Base-by-base conservation (phyloP, 2,329 filamentous ascomycete genomes). In the Alternaria brassicicola region DNA sequence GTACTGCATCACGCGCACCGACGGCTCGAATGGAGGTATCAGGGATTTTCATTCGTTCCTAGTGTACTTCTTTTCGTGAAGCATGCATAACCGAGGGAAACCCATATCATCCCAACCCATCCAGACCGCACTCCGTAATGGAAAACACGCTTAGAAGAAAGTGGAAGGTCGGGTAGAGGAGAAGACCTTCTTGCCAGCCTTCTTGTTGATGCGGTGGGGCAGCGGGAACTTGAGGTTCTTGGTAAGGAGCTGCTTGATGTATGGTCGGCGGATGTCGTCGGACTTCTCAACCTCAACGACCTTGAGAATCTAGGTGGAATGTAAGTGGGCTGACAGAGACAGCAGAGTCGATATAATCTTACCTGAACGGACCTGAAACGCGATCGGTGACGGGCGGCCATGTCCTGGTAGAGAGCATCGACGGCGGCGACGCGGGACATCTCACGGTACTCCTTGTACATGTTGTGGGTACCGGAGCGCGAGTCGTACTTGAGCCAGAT, bases 381-480 rank as follows among this genome's bases (percentile, higher is more conserved):
- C 79, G 95, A 90, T 81, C 92, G 93, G 89, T 99, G 95, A 82
- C 95, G 92, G 82, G 96, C 94, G 75, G 95, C 93, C 95, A 99
- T 98, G 86, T 99, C 95, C 84, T 95, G 91, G 90, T 99, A 99
- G 80, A 99, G 89, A 74, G 94, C 85, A 85, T 98, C 91, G 78
- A 98, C 94, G 72, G 95, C 95, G 74, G 95, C 94, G 78, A 90
- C 91, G 83, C 95, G 88, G 81, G 91, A 94, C 88, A 98, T 91
- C 88, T 98, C 95, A 81, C 95, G 92, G 91, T 97, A 98, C 90
- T 99, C 95, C 90, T 98, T 98, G 92, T 99, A 99, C 95, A 99
- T 99, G 91, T 99, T 99, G 93, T 99, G 95, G 78, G 95, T 99
- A 78, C 95, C 95, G 77, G 95, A 98, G 84, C 95, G 94, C 66